Evolutionary conservation across 306 rosid genomes (phyloP), one percentile per base, ranked within the genome.

Genomic region (Ziziphus jujuba): DNA sequence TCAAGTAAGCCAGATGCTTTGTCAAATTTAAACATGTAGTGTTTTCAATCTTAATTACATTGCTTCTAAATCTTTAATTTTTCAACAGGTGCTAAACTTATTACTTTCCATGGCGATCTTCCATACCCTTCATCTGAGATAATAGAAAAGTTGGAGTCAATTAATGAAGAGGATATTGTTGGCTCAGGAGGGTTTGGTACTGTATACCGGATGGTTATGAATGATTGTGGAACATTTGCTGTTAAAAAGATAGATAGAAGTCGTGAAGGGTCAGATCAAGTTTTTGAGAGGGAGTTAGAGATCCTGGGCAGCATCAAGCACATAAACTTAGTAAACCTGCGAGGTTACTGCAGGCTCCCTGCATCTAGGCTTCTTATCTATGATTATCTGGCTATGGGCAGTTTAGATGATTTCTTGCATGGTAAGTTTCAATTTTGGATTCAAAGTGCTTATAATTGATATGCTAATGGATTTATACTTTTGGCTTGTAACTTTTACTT

Each of bases 331-430:
- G 99, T 88, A 25, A 88, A 88, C 67, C 77, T 95, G 52, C 89
- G 99, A 17, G 96, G 97, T 23, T 95, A 95, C 76, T 91, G 97
- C 91, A 83, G 87, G 82, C 89, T 95, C n/a, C 97, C 95, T 22
- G 48, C 89, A 71, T 85, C 99, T 53, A 90, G 86, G 77, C 91
- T 95, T 71, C 96, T 95, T 50, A 95, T 95, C 78, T 88, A 87
- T 63, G 96, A 91, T 59, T 90, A 79, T 81, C 36, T 95, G 67
- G 84, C 89, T 15, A 69, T 71, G 72, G 99, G 99, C 31, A 95
- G 99, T 80, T 82, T 95, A 73, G 99, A 95, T 28, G 86, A 76
- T 79, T 81, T 85, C 78, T 87, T 95, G 87, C 97, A 95, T 22
- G 99, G 99, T 95, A 87, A 61, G 65, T 13, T 61, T 70, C 56